Percentiles rank a stretch among this genome's conserved stretches.
Evolutionary conservation across 306 rosid genomes (phyloP).

Genomic region (Begonia fuchsioides): DNA sequence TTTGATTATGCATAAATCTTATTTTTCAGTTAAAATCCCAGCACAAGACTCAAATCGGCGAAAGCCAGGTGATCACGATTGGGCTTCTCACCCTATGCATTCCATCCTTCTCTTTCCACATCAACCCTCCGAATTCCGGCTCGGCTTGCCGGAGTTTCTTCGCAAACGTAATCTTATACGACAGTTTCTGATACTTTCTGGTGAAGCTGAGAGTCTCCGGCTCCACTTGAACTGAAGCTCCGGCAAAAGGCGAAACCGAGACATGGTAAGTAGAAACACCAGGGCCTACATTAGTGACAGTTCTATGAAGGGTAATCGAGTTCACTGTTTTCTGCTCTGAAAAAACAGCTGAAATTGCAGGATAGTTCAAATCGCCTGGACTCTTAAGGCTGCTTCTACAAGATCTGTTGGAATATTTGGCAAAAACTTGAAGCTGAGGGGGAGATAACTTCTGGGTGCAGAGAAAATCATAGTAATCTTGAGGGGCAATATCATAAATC

Average conservation of each 20-base stretch:
- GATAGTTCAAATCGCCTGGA: constrained; percentile 72
- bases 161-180: constrained; percentile 48
- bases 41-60: constrained; percentile 24
- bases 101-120: constrained; percentile 97
- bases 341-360: constrained; percentile 67
- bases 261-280: constrained; percentile 58
- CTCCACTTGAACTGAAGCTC: constrained; percentile 52
- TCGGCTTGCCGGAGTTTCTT: constrained; percentile 22
- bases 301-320: constrained; percentile 35
- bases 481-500: constrained; percentile 65
- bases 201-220: constrained; percentile 58
- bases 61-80: constrained; percentile 39
- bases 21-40: constrained; percentile 2
- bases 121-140: constrained; percentile 81
- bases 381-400: constrained; percentile 34
- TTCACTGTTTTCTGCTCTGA: constrained; percentile 33
- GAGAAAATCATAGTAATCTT: constrained; percentile 75
- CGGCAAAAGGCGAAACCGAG: constrained; percentile 48
- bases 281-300: constrained; percentile 74
- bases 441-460: constrained; percentile 56
- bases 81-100: constrained; percentile 80
- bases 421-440: constrained; percentile 40
- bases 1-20: no score
- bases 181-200: constrained; percentile 43
- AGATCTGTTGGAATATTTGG: constrained; percentile 42